These are phyloP conservation scores for Phytopythium oedochilum DNA, from an alignment of 352 stramenopile genomes.

Conservation along the genomic window DNA sequence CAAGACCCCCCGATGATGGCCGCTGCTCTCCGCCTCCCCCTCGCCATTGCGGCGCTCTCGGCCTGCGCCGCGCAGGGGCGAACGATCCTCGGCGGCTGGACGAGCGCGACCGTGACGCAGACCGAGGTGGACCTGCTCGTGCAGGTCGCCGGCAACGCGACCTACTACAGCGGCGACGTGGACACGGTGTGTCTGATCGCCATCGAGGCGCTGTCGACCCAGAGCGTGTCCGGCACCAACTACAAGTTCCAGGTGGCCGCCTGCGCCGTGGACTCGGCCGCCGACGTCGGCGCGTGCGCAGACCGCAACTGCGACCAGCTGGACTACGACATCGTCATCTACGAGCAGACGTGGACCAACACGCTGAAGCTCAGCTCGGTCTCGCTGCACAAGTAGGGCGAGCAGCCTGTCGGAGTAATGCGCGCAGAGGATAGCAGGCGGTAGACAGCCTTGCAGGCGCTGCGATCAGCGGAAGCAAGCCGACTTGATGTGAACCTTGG, in stretches of 20 bases:
- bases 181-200: conserved; percentile 32
- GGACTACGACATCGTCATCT: conserved; percentile 33
- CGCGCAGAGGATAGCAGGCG: not conserved
- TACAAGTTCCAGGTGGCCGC: conserved; percentile 54
- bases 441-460: not conserved
- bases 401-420: not conserved
- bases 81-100: conserved; percentile 16
- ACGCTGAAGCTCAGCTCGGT: conserved; percentile 37
- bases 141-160: conserved; percentile 23
- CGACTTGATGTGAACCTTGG: not conserved
- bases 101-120: conserved; percentile 13
- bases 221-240: conserved; percentile 51
- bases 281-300: conserved; percentile 33
- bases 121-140: conserved; percentile 26
- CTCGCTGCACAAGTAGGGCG: conserved; percentile 15
- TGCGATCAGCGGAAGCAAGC: not conserved
- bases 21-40: not conserved
- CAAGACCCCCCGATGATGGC: not conserved
- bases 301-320: conserved; percentile 31
- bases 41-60: not conserved
- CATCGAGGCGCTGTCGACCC: conserved; percentile 27
- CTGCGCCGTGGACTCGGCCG: conserved; percentile 27
- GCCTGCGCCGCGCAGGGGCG: not conserved
- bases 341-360: conserved; percentile 29
- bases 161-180: conserved; percentile 26